Conservation (phyloP, 176 grass and related monocot species). For the Musa acuminata region DNA sequence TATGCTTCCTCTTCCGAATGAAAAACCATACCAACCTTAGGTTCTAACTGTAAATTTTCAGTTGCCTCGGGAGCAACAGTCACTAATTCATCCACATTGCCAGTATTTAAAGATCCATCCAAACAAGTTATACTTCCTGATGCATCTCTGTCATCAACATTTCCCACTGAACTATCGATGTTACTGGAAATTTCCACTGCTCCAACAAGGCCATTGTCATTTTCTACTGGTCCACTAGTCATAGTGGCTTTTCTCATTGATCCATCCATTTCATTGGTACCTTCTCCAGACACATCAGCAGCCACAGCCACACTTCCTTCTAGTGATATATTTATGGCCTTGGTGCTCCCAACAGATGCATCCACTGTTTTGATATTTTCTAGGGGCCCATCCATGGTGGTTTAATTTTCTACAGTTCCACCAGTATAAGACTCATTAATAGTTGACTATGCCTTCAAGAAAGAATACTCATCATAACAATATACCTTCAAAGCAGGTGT, state of each 20-base stretch:
- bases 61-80: background rate
- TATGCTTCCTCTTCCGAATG: constrained; percentile 35
- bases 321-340: constrained; percentile 1
- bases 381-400: background rate
- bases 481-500: background rate
- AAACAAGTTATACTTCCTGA: background rate
- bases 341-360: background rate
- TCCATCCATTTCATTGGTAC: background rate
- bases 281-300: background rate
- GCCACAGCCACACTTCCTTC: background rate
- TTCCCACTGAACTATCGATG: background rate
- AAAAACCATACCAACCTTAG: constrained; percentile 30
- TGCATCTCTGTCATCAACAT: background rate
- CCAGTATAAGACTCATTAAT: background rate
- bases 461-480: background rate
- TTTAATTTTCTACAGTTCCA: background rate
- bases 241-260: background rate
- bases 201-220: background rate
- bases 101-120: background rate
- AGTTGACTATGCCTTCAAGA: background rate
- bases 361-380: background rate
- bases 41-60: background rate
- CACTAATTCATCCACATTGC: background rate
- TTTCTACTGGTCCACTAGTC: background rate
- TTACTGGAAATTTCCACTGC: background rate